A percentile compares a stretch with the other conserved stretches of the same genome.
phyloP scores from a whole-genome alignment of 805 yeast species.

The Candida qinlingensis region DNA sequence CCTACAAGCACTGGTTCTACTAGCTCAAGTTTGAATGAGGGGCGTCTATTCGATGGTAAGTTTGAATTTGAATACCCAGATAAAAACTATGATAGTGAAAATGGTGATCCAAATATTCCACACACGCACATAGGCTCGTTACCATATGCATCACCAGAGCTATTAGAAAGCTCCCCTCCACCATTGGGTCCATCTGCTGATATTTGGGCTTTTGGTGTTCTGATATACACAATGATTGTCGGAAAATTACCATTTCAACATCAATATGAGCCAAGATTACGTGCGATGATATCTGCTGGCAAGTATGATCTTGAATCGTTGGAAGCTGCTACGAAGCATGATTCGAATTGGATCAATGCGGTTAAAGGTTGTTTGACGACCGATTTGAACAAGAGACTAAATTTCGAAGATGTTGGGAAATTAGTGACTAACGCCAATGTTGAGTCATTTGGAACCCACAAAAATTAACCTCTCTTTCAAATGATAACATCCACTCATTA shows the following conservation, averaged over 20 bases:
- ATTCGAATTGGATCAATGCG: slow-evolving; percentile 27
- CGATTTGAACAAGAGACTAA: slow-evolving; percentile 48
- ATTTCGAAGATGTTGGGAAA: slow-evolving; percentile 33
- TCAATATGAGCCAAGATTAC: slow-evolving; percentile 72
- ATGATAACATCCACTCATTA: not conserved
- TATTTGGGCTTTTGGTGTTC: slow-evolving; percentile 87
- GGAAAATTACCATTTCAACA: slow-evolving; percentile 82
- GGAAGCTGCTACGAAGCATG: slow-evolving; percentile 32
- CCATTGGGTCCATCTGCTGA: slow-evolving; percentile 65
- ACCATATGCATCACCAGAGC: slow-evolving; percentile 91
- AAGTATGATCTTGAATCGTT: slow-evolving; percentile 48
- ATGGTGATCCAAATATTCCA: slow-evolving; percentile 30
- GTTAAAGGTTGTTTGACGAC: slow-evolving; percentile 50
- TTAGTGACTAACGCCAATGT: slow-evolving; percentile 3
- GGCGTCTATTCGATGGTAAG: slow-evolving; percentile 11
- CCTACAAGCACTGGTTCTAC: not conserved
- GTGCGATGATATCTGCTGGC: slow-evolving; percentile 67
- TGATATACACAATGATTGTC: slow-evolving; percentile 63
- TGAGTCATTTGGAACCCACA: too few relatives aligned
- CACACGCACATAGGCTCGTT: slow-evolving; percentile 79
- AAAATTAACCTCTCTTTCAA: not conserved
- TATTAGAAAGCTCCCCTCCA: slow-evolving; percentile 58
- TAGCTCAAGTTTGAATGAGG: not conserved
- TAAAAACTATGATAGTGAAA: slow-evolving; percentile 1
- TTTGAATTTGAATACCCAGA: slow-evolving; percentile 14